phyloP scores from a whole-genome alignment of 2,329 filamentous ascomycete species.

The Verticillium alfalfae region DNA sequence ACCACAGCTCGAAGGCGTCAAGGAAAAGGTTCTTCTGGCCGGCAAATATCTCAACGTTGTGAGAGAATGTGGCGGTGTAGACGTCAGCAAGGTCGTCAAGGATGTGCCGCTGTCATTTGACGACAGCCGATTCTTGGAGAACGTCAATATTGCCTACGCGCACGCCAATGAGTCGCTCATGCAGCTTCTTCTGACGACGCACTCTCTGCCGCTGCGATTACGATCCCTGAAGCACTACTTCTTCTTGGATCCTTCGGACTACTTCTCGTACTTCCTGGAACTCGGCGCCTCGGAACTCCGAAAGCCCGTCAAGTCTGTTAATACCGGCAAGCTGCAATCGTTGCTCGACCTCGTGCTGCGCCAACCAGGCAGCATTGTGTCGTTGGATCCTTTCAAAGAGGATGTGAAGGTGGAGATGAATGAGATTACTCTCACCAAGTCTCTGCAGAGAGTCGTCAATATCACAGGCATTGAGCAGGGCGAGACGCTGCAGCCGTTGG shows the following conservation, averaged over 20 bases:
- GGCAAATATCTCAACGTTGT: slow-evolving; percentile 99
- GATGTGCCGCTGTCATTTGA: slow-evolving; percentile 92
- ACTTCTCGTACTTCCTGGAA: slow-evolving; percentile 97
- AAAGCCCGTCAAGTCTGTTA: slow-evolving; percentile 83
- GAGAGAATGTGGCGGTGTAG: slow-evolving; percentile 91
- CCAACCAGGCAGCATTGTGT: slow-evolving; percentile 92
- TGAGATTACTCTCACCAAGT: slow-evolving; percentile 85
- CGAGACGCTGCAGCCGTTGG: slow-evolving; percentile 69
- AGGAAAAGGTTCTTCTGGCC: slow-evolving; percentile 89
- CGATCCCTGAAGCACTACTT: slow-evolving; percentile 97
- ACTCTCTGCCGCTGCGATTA: slow-evolving; percentile 80
- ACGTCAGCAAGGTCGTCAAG: slow-evolving; percentile 80
- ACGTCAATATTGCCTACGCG: slow-evolving; percentile 91
- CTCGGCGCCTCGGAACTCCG: slow-evolving; percentile 83
- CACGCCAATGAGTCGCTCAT: slow-evolving; percentile 93
- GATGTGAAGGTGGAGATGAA: slow-evolving; percentile 98
- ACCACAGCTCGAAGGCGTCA: slow-evolving; percentile 83
- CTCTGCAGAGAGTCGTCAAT: slow-evolving; percentile 92
- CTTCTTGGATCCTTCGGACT: slow-evolving; percentile 95
- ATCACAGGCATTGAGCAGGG: slow-evolving; percentile 94
- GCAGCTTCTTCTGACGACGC: slow-evolving; percentile 84
- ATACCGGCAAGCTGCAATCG: slow-evolving; percentile 88
- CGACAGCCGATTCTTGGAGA: slow-evolving; percentile 86
- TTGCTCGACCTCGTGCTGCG: slow-evolving; percentile 91
- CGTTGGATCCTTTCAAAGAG: slow-evolving; percentile 94